These are phyloP conservation scores for Leccinellum rugosiceps DNA, from an alignment of 768 basidiomycete species.

Conservation along the genomic window DNA sequence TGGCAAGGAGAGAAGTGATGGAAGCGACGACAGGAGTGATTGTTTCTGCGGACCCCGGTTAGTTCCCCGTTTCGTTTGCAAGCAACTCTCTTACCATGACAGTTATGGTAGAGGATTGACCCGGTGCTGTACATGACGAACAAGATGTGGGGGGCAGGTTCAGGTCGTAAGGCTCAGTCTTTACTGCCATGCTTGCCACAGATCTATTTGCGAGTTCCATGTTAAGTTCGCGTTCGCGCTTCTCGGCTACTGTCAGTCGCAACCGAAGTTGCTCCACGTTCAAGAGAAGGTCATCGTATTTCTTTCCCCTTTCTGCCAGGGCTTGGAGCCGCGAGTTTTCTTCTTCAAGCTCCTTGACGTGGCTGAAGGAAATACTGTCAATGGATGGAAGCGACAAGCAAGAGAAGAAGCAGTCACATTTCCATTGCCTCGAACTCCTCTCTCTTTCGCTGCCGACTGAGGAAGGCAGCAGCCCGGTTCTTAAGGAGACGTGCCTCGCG, in stretches of 20 bases:
- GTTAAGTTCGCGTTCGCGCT: conserved; percentile 65
- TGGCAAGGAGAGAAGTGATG: conserved; percentile 67
- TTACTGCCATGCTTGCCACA: conserved; percentile 40
- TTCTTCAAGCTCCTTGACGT: conserved; percentile 79
- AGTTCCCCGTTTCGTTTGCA: conserved; percentile 6
- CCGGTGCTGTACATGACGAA: conserved; percentile 29
- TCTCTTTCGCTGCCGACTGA: conserved; percentile 85
- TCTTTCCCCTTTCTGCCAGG: conserved; percentile 47
- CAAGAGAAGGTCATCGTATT: conserved; percentile 43
- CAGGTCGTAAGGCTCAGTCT: conserved; percentile 58
- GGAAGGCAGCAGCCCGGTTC: conserved; percentile 90
- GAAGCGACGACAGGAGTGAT: conserved; percentile 76
- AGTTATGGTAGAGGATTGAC: conserved; percentile 61
- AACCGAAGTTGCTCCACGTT: conserved; percentile 66
- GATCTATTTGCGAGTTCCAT: conserved; percentile 51
- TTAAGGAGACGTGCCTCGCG: conserved; percentile 90
- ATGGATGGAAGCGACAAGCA: conserved; percentile 5
- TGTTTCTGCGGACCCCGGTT: conserved; percentile 36
- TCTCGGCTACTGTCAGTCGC: conserved; percentile 59
- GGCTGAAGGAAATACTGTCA: conserved; percentile 44
- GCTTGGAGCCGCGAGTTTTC: conserved; percentile 74
- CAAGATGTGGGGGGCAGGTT: conserved; percentile 45
- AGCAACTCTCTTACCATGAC: conserved; percentile 54
- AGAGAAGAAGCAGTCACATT: conserved; percentile 54
- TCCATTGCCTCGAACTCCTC: conserved; percentile 93